Evolutionary conservation across 1,284 basidiomycete genomes (phyloP), one percentile per base, ranked within the genome.

Genomic region (Mycena citricolor): DNA sequence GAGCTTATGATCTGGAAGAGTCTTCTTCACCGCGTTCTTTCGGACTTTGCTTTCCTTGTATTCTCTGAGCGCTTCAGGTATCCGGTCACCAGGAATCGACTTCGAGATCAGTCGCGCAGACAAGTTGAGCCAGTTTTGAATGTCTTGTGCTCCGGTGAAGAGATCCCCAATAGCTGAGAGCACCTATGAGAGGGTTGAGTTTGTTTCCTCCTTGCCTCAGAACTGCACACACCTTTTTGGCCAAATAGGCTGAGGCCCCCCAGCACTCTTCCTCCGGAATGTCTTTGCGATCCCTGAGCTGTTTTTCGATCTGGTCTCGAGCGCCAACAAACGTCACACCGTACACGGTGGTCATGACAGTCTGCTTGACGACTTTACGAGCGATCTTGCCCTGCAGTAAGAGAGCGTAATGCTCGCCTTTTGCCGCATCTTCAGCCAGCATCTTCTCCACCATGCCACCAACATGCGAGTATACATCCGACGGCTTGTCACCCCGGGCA

Each of bases 261-360:
- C 88, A 98, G 42, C 83, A 76, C 20, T 83, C 73, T 55, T 94
- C 89, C 22, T 77, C 66, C 1, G 80, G 74, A 26, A 97, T 74
- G 52, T 89, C 89, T 25, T 80, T 80, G 39, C 86, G 74, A 41
- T 90, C 90, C 52, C 76, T 79, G 29, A 99, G 71, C 69, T 98
- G 94, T 58, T 73, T 87, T 68, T 92, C 87, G 47, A 98, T 97
- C 68, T 99, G 97, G 22, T 94, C 92, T 45, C 94, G 83, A 20
- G 95, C 97, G 25, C 95, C 97, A 44, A 98, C 73, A 64, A 87
- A 97, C 0, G 95, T 99, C 17, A 99, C 95, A 32, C 94, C 95
- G 63, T 99, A 99, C 26, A 99, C 97, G 8, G 97, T 99, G 0
- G 97, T 99, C 97, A 99, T 99, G 57, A 98, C 91, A 32, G 95